These are phyloP conservation scores for Carex sylvatica DNA, from an alignment of 202 grass and related monocot genomes.

Conservation along the genomic window DNA sequence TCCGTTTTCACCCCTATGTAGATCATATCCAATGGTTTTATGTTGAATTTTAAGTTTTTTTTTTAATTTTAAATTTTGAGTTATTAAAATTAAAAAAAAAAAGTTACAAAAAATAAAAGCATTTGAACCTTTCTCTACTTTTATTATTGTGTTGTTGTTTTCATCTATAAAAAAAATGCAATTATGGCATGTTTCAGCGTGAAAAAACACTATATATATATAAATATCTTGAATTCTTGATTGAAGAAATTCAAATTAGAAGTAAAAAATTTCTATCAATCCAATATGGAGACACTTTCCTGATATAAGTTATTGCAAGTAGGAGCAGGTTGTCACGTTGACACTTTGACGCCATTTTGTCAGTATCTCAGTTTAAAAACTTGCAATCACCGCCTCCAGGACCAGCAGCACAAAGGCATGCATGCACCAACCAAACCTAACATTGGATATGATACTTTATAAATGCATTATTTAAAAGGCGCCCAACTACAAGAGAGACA, in stretches of 20 bases:
- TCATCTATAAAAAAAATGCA: not conserved
- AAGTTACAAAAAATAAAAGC: no score
- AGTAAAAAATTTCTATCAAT: not conserved
- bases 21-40: no score
- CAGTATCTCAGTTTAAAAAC: conserved; percentile 10
- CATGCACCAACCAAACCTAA: conserved; percentile 15
- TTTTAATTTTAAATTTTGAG: no score
- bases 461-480: not conserved
- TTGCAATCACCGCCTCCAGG: conserved; percentile 7
- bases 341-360: conserved; percentile 19
- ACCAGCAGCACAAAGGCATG: not conserved
- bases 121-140: no score
- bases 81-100: no score
- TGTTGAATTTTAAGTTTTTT: no score
- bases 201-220: no score
- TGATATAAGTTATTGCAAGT: not conserved
- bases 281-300: not conserved
- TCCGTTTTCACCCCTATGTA: no score
- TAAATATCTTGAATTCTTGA: not conserved
- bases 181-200: not conserved
- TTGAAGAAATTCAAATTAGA: not conserved
- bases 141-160: no score
- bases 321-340: conserved; percentile 20
- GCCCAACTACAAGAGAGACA: not conserved
- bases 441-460: conserved; percentile 23